Conservation (phyloP, 805 yeast genomes). For the Pichia thaimueangensis region DNA sequence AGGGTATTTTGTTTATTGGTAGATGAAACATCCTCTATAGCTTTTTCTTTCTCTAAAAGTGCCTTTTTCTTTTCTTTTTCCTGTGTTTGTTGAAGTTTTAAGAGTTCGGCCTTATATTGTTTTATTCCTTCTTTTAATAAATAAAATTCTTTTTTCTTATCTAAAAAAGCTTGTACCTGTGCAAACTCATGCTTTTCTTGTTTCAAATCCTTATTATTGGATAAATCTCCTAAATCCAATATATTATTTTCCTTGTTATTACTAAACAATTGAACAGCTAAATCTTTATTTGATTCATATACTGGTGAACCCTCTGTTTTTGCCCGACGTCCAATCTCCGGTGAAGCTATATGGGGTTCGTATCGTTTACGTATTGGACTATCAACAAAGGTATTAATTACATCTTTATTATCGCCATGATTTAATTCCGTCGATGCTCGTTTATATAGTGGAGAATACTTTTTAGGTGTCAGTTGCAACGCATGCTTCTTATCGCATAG, state of each 20-base stretch:
- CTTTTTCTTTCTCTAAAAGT: neutral
- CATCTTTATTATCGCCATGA: slow-evolving; percentile 7
- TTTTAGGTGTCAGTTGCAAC: slow-evolving; percentile 13
- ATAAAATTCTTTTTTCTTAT: slow-evolving; percentile 10
- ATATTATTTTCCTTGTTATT: slow-evolving; percentile 10
- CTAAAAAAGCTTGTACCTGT: slow-evolving; percentile 5
- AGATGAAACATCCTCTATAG: neutral
- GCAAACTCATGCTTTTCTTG: slow-evolving; percentile 1
- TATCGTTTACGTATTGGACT: slow-evolving; percentile 1
- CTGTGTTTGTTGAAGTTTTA: slow-evolving; percentile 8
- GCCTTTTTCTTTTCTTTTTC: neutral
- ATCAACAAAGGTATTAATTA: neutral
- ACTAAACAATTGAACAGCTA: slow-evolving; percentile 20
- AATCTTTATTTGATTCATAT: too few relatives aligned
- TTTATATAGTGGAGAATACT: slow-evolving; percentile 21
- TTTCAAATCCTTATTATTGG: slow-evolving; percentile 7
- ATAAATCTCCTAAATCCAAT: slow-evolving; percentile 13
- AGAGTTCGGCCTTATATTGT: slow-evolving; percentile 17
- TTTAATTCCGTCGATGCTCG: slow-evolving; percentile 1
- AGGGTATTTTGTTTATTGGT: too few relatives aligned
- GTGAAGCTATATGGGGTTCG: slow-evolving; percentile 15
- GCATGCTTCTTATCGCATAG: neutral
- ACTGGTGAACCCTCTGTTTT: too few relatives aligned
- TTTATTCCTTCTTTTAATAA: slow-evolving; percentile 17
- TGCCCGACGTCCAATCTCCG: slow-evolving; percentile 23